Evolutionary conservation across 208 protist species (phyloP), one percentile per base, ranked within the genome.

Genomic region (Willaertia magna): DNA sequence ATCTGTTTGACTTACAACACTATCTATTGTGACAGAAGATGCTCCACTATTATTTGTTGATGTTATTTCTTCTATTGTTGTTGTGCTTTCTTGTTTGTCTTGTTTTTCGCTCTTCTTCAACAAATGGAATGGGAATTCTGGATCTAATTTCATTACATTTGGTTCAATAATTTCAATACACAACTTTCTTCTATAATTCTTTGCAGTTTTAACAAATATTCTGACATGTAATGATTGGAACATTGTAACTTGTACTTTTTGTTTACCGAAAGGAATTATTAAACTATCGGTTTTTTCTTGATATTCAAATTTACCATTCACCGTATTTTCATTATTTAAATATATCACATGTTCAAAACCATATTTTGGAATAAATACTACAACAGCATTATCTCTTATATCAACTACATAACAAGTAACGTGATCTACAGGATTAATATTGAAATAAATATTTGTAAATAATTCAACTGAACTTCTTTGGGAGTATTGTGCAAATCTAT

Each of bases 401-500:
- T 67, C 39, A 12, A 22, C 47, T 3, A 84, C 47, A 30, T 84
- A 84, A n/a, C 49, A 47, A n/a, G 59, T 81, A 34, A 93, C 90
- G 0, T 34, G 16, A 9, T 26, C 18, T 59, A 90, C 79, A n/a
- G 89, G 89, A 74, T 94, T 93, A 88, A 92, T 93, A 48, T 92
- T 90, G 51, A 97, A 89, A 87, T 94, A 96, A 85, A 96, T 94
- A 49, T 94, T 93, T 39, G 93, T 96, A 89, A 94, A 96, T 44
- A 97, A 89, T 87, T 96, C 95, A 82, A 95, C 93, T 30, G 93
- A 96, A 86, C 95, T 93, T 6, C 95, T 90, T 16, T 94, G 94
- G 20, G 95, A 93, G n/a, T 91, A 91, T 90, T 97, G 95, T 51
- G 95, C 94, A 88, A 95, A 91, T 87, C 93, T 91, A 88, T 97